Evolutionary conservation across 805 yeast genomes (phyloP), one percentile per base, ranked within the genome.

Genomic region (Teunomyces pallodes): DNA sequence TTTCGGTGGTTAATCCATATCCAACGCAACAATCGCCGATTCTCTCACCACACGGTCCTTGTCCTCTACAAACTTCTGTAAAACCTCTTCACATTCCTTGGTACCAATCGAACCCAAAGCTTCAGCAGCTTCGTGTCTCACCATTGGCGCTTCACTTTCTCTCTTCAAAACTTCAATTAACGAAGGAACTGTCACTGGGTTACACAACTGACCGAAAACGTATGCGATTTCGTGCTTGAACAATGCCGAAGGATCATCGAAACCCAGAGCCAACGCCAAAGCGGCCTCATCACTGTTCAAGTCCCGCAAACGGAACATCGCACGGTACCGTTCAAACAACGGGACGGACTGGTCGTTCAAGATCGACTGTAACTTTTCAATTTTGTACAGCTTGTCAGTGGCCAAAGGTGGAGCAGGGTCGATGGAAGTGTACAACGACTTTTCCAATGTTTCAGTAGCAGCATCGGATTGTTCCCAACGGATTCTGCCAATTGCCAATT

Each of bases 321-420:
- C 99, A 70, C 99, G 81, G 74, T 94, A 94, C 70, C 99, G 83
- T 70, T 90, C 91, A 65, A 94, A 94, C 56, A 94, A 77, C 12
- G 97, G 87, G 60, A 77, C 78, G 1, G 69, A 65, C 66, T 87
- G 91, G 67, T 90, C 86, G 64, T 88, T 90, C 61, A 94, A 77
- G 48, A 87, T 77, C 29, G 61, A 60, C 61, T 83, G 80, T 58
- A 94, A 77, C 61, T 83, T 83, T 14, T 76, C 83, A 42, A 92
- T 76, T 60, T 84, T 80, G 57, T 81, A 81, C 43, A 64, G 69
- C 44, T 57, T 48, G 55, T 69, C 69, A 41, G 83, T 62, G n/a
- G 96, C 84, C 66, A 94, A 72, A 7, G 99, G 98, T 46, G 99
- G 99, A 20, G 99, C 99, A 41, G 99, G 99, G 64, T 94, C 99